These are phyloP conservation scores for Bidens hawaiensis DNA, from an alignment of 140 eudicot genomes.

Conservation along the genomic window DNA sequence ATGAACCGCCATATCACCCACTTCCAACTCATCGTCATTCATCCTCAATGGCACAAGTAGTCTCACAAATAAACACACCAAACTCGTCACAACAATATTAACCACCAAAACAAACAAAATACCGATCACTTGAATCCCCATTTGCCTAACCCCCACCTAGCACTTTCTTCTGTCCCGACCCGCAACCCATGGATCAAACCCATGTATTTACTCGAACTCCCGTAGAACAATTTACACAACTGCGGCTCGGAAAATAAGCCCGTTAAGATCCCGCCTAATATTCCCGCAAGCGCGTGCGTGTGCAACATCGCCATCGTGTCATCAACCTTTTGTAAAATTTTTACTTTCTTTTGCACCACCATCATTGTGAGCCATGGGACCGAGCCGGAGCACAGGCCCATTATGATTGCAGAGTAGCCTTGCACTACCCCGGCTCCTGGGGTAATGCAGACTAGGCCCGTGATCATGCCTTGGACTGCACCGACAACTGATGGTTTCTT, in stretches of 20 bases:
- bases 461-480: conserved; percentile 66
- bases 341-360: conserved; percentile 54
- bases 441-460: conserved; percentile 65
- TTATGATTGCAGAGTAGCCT: conserved; percentile 67
- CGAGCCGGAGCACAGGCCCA: conserved; percentile 65
- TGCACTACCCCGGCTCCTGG: conserved; percentile 71
- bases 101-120: conserved; percentile 38
- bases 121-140: conserved; percentile 58
- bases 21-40: conserved; percentile 59
- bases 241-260: conserved; percentile 66
- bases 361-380: conserved; percentile 87
- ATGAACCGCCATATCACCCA: conserved; percentile 74
- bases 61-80: conserved; percentile 48
- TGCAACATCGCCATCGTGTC: conserved; percentile 77
- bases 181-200: conserved; percentile 51
- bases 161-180: conserved; percentile 16
- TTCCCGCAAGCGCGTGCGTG: conserved; percentile 72
- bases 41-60: conserved; percentile 61
- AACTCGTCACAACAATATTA: conserved; percentile 57
- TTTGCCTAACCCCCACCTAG: conserved; percentile 52
- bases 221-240: conserved; percentile 41
- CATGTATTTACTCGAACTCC: conserved; percentile 31
- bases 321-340: conserved; percentile 50
- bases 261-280: conserved; percentile 63
- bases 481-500: conserved; percentile 45